Evolutionary conservation across 2,329 filamentous ascomycete genomes (phyloP).

Genomic region (Colletotrichum cordylinicola): DNA sequence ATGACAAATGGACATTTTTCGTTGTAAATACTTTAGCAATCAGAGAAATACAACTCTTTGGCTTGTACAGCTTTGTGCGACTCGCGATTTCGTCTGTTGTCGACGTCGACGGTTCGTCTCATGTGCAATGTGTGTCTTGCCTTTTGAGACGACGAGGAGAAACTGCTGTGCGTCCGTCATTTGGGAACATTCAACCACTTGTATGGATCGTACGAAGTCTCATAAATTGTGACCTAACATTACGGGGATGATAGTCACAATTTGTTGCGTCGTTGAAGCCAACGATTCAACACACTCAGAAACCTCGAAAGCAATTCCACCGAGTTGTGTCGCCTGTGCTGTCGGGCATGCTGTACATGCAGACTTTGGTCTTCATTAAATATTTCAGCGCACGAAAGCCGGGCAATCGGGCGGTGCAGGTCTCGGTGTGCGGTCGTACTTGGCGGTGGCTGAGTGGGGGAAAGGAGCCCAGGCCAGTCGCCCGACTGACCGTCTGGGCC

Average conservation of each 20-base stretch:
- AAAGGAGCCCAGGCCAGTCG: neutral
- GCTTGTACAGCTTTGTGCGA: neutral
- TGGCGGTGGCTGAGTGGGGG: neutral
- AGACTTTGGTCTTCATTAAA: neutral
- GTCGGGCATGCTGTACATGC: neutral
- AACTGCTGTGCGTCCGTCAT: neutral
- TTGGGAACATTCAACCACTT: rapidly evolving
- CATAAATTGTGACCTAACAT: neutral
- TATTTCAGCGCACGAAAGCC: neutral
- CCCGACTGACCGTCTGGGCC: neutral
- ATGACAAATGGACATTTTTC: neutral
- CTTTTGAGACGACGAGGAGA: neutral
- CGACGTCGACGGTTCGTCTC: neutral
- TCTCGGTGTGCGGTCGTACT: neutral
- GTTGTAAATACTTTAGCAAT: neutral
- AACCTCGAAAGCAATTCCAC: neutral
- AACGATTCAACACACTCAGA: neutral
- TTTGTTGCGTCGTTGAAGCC: no score
- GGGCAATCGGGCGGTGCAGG: neutral
- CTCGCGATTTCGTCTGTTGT: neutral
- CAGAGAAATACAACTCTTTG: neutral
- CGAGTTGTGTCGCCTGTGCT: neutral
- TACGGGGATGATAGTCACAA: neutral
- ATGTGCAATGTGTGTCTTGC: neutral
- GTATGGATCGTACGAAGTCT: neutral